Conservation (phyloP, 352 stramenopile genomes). For the Phytophthora megakarya region DNA sequence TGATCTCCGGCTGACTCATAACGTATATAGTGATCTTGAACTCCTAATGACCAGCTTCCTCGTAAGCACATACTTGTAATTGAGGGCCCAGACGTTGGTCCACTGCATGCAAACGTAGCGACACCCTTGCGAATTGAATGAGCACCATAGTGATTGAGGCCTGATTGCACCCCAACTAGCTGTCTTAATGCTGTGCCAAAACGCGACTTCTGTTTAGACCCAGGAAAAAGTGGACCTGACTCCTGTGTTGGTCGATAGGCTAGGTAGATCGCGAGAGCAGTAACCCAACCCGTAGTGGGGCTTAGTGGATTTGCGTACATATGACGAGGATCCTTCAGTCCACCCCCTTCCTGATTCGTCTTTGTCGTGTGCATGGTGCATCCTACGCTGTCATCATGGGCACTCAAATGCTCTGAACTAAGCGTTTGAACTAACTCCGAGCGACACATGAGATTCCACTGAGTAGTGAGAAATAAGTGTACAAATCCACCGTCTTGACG, state of each 20-base stretch:
- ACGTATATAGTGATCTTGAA: too few relatives aligned
- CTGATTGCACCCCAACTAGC: too few relatives aligned
- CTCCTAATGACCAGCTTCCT: too few relatives aligned
- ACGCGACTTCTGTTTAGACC: slow-evolving; percentile 2
- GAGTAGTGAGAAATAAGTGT: slow-evolving; percentile 27
- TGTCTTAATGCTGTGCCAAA: too few relatives aligned
- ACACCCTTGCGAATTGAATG: too few relatives aligned
- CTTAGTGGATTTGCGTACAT: slow-evolving; percentile 6
- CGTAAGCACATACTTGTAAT: too few relatives aligned
- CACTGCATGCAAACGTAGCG: too few relatives aligned
- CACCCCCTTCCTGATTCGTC: slow-evolving; percentile 22
- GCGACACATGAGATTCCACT: slow-evolving; percentile 38
- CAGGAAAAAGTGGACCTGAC: slow-evolving; percentile 4
- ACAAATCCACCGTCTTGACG: slow-evolving; percentile 15
- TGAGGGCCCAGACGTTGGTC: too few relatives aligned
- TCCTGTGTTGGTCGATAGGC: background rate
- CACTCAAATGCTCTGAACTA: slow-evolving; percentile 6
- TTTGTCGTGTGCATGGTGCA: slow-evolving; percentile 31
- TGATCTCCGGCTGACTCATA: too few relatives aligned
- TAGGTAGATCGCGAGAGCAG: slow-evolving; percentile 1
- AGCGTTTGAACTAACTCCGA: too few relatives aligned
- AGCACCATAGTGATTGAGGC: too few relatives aligned
- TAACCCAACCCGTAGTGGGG: slow-evolving; percentile 4
- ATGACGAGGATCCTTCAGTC: slow-evolving; percentile 3
- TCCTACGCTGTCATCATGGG: slow-evolving; percentile 17